These are phyloP conservation scores for Leptomonas pyrrhocoris DNA, from an alignment of 208 protist species.

Conservation along the genomic window DNA sequence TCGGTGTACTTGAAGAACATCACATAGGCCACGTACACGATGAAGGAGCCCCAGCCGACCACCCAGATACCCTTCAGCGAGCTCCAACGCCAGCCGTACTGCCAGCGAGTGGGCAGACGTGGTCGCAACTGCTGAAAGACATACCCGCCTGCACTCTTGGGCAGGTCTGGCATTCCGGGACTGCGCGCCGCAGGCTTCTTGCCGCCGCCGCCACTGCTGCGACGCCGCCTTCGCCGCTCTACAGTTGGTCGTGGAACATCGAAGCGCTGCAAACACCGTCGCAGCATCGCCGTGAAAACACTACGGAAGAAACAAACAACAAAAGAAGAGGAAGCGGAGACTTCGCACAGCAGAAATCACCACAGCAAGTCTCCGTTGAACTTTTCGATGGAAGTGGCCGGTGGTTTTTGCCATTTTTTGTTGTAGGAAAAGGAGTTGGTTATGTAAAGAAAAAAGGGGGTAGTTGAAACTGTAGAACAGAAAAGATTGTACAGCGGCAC, in stretches of 20 bases:
- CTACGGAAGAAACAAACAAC: slow-evolving; percentile 3
- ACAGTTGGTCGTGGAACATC: slow-evolving; percentile 55
- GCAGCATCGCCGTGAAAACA: slow-evolving; percentile 21
- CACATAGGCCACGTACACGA: slow-evolving; percentile 62
- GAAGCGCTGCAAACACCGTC: slow-evolving; percentile 16
- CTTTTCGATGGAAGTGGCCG: too few species aligned
- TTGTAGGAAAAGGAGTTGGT: too few species aligned
- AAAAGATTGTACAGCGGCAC: too few species aligned
- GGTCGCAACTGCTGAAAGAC: slow-evolving; percentile 81
- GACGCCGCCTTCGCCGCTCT: slow-evolving; percentile 58
- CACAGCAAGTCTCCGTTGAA: not conserved
- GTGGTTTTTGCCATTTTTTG: not conserved
- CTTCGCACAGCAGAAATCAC: not conserved
- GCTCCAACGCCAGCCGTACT: slow-evolving; percentile 89
- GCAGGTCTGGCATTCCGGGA: slow-evolving; percentile 67
- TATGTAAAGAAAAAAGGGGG: too few species aligned
- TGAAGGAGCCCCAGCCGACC: slow-evolving; percentile 52
- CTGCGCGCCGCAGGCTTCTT: slow-evolving; percentile 29
- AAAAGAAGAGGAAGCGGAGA: slow-evolving; percentile 4
- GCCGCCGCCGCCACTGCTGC: slow-evolving; percentile 9
- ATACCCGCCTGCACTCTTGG: slow-evolving; percentile 83
- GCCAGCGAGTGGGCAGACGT: slow-evolving; percentile 75
- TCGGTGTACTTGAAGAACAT: slow-evolving; percentile 87
- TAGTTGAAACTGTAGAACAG: too few species aligned
- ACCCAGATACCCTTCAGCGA: slow-evolving; percentile 67